These are phyloP conservation scores for Lentinula guzmanii DNA, from an alignment of 768 basidiomycete genomes.

Conservation along the genomic window DNA sequence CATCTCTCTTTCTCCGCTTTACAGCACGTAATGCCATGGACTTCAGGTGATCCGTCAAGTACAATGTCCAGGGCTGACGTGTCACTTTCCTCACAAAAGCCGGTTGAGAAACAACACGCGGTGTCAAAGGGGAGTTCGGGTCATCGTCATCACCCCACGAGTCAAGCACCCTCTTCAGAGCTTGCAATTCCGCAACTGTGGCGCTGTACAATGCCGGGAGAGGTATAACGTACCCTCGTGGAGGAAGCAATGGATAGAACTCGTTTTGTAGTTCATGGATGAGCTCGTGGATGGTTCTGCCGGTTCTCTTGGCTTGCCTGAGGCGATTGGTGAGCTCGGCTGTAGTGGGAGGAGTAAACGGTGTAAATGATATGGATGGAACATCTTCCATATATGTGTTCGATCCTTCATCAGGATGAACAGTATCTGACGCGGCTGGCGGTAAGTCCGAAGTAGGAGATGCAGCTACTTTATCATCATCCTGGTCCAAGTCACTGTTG, in stretches of 20 bases:
- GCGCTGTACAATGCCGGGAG: neutral
- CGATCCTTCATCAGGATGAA: no score
- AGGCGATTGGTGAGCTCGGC: neutral
- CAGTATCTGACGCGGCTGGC: no score
- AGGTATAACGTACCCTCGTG: neutral
- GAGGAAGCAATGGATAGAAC: neutral
- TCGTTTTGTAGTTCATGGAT: constrained; percentile 2
- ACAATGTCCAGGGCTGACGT: neutral
- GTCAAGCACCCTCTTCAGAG: no score
- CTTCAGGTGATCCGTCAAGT: neutral
- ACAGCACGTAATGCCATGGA: neutral
- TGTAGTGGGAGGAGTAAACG: neutral
- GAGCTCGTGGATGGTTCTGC: neutral
- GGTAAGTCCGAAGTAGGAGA: no score
- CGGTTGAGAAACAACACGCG: neutral
- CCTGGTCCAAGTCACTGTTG: no score
- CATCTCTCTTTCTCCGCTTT: neutral
- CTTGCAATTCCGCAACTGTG: neutral
- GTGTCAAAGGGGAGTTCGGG: no score
- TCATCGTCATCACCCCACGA: neutral
- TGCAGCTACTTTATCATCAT: no score
- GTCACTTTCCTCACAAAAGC: neutral
- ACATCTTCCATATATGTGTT: no score
- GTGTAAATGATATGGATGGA: no score
- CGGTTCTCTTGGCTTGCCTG: neutral